These are phyloP conservation scores for Alternaria consortialis DNA, from an alignment of 2,329 filamentous ascomycete genomes.

Conservation along the genomic window DNA sequence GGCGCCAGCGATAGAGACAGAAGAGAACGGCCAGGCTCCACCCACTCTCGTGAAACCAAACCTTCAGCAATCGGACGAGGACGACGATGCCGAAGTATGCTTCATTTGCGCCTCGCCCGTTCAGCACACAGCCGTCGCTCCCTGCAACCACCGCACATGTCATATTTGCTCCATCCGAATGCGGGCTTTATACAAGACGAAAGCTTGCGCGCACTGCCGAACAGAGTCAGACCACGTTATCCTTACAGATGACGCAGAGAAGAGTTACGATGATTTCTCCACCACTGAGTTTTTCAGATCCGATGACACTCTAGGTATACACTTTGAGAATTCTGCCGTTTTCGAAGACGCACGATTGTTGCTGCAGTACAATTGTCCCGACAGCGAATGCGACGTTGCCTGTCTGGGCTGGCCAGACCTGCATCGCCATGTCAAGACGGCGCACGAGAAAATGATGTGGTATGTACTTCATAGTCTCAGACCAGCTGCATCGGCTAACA, in stretches of 20 bases:
- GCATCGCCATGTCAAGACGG: slow-evolving; percentile 80
- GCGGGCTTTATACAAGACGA: slow-evolving; percentile 94
- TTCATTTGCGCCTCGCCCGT: slow-evolving; percentile 97
- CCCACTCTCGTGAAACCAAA: slow-evolving; percentile 10
- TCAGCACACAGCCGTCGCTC: slow-evolving; percentile 85
- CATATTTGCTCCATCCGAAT: slow-evolving; percentile 94
- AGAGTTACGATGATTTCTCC: slow-evolving; percentile 85
- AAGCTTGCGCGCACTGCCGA: slow-evolving; percentile 95
- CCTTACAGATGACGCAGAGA: slow-evolving; percentile 85
- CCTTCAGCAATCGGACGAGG: slow-evolving; percentile 30
- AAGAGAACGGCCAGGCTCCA: slow-evolving; percentile 15
- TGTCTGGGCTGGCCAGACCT: slow-evolving; percentile 82
- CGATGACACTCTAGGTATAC: slow-evolving; percentile 89
- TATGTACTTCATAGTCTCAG: slow-evolving; percentile 46
- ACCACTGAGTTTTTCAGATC: slow-evolving; percentile 76
- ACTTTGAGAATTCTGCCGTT: slow-evolving; percentile 87
- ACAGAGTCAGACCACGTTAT: slow-evolving; percentile 82
- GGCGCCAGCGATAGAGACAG: slow-evolving; percentile 22
- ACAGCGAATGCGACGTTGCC: slow-evolving; percentile 82
- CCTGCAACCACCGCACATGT: slow-evolving; percentile 95
- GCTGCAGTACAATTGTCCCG: slow-evolving; percentile 93
- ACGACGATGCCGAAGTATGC: slow-evolving; percentile 75
- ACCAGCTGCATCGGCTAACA: slow-evolving; percentile 12
- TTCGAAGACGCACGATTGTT: slow-evolving; percentile 89
- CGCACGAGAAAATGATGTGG: slow-evolving; percentile 88